Conservation (phyloP, 495 filamentous ascomycete genomes). For the Hyaloscypha hepaticicola region DNA sequence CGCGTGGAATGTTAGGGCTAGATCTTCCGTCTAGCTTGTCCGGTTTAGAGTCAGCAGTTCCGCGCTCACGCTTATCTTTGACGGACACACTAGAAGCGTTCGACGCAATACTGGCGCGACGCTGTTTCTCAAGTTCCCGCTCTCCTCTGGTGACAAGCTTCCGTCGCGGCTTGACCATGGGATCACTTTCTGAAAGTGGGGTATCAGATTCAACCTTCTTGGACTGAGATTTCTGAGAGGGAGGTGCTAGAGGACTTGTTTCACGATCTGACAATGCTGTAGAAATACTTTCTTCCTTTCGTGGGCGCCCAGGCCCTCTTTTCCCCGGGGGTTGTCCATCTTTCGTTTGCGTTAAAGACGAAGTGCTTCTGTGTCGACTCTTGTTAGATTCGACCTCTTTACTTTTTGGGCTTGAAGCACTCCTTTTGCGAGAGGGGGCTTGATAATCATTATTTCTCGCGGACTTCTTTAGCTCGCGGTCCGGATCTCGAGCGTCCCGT, state of each 20-base stretch:
- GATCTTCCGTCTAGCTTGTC: constrained; percentile 25
- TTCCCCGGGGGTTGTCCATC: constrained; percentile 36
- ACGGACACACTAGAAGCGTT: constrained; percentile 40
- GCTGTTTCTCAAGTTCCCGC: constrained; percentile 52
- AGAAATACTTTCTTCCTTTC: constrained; percentile 44
- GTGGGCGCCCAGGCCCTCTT: constrained; percentile 46
- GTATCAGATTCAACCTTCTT: constrained; percentile 45
- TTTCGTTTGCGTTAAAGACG: constrained; percentile 26
- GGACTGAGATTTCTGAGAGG: constrained; percentile 37
- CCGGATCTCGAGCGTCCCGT: constrained; percentile 50
- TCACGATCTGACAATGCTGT: constrained; percentile 53
- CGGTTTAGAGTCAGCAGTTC: constrained; percentile 13
- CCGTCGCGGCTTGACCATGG: constrained; percentile 54
- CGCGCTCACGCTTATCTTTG: constrained; percentile 29
- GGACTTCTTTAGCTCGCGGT: constrained; percentile 47
- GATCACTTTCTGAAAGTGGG: constrained; percentile 50
- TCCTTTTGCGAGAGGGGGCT: constrained; percentile 44
- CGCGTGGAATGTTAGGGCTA: constrained; percentile 23
- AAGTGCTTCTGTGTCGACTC: constrained; percentile 24
- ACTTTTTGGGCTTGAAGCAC: constrained; percentile 47
- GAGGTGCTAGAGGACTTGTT: constrained; percentile 42
- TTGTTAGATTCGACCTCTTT: constrained; percentile 24
- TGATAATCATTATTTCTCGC: constrained; percentile 45
- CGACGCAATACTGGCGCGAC: constrained; percentile 48
- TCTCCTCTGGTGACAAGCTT: constrained; percentile 60